Conservation (phyloP, 129 eudicot species). For the Ambrosia trifida region DNA sequence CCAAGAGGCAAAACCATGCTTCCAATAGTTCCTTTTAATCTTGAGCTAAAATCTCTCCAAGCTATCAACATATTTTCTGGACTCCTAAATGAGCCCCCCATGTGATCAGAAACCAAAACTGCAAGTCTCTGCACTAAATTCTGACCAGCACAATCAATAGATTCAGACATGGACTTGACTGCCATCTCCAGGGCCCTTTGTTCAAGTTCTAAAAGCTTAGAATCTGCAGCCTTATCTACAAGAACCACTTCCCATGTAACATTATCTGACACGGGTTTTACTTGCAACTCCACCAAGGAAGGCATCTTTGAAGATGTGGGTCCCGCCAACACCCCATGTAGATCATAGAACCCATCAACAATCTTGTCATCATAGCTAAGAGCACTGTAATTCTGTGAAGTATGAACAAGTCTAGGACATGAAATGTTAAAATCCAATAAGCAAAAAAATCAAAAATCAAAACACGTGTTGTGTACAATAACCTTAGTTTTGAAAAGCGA, state of each 20-base stretch:
- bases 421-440: constrained; percentile 53
- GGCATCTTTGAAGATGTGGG: constrained; percentile 79
- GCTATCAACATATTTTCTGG: constrained; percentile 77
- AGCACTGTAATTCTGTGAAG: constrained; percentile 91
- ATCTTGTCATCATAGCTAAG: constrained; percentile 95
- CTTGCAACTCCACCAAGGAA: constrained; percentile 78
- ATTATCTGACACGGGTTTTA: constrained; percentile 51
- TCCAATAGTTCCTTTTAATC: constrained; percentile 56
- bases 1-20: constrained; percentile 98
- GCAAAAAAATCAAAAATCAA: constrained; percentile 16
- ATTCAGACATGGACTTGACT: constrained; percentile 49
- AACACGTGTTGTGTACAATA: neutral
- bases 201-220: constrained; percentile 63
- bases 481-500: too few relatives aligned
- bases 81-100: constrained; percentile 92
- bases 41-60: constrained; percentile 69
- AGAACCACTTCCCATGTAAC: constrained; percentile 91
- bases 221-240: constrained; percentile 70
- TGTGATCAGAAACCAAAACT: constrained; percentile 73
- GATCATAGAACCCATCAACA: constrained; percentile 90
- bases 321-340: constrained; percentile 60
- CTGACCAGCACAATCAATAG: constrained; percentile 32
- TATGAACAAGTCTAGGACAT: constrained; percentile 62
- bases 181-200: constrained; percentile 62
- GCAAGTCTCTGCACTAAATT: constrained; percentile 70